phyloP scores from a whole-genome alignment of 2,329 filamentous ascomycete genomes.

The Phialophora chinensis region DNA sequence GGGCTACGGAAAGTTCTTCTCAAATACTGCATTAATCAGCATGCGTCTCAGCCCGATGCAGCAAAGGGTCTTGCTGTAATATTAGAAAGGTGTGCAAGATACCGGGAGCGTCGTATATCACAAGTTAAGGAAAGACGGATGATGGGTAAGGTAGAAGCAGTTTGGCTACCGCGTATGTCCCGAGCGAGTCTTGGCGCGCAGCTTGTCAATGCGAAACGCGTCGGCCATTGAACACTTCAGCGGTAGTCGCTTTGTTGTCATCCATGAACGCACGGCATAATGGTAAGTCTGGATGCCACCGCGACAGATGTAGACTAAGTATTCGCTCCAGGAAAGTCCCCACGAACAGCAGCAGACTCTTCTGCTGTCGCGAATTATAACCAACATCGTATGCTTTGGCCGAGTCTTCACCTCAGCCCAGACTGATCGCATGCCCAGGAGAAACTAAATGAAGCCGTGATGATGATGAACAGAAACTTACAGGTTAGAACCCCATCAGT shows the following conservation, averaged over 20 bases:
- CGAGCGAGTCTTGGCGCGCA: not conserved
- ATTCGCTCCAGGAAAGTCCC: conserved; percentile 74
- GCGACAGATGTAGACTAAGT: conserved; percentile 5
- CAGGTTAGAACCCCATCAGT: conserved; percentile 61
- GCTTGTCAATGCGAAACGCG: not conserved
- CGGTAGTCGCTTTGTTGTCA: not conserved
- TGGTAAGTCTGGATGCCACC: not conserved
- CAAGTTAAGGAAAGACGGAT: not conserved
- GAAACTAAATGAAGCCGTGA: conserved; percentile 93
- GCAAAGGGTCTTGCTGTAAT: not conserved
- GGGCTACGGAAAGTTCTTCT: not conserved
- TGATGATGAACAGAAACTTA: conserved; percentile 89
- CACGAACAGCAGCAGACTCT: conserved; percentile 97
- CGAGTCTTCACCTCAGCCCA: conserved; percentile 21
- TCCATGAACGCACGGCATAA: not conserved
- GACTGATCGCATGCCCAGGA: conserved; percentile 64
- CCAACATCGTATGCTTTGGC: conserved; percentile 77
- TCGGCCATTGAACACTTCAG: not conserved
- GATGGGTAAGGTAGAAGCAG: not conserved
- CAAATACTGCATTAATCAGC: conserved; percentile 5
- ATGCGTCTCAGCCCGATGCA: conserved; percentile 5
- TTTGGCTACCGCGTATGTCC: not conserved
- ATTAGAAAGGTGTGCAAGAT: not conserved
- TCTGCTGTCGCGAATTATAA: conserved; percentile 92
- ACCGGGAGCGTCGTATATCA: not conserved